Evolutionary conservation across 257 asterid genomes (phyloP), one percentile per base, ranked within the genome.

Genomic region (Nicotiana sylvestris): DNA sequence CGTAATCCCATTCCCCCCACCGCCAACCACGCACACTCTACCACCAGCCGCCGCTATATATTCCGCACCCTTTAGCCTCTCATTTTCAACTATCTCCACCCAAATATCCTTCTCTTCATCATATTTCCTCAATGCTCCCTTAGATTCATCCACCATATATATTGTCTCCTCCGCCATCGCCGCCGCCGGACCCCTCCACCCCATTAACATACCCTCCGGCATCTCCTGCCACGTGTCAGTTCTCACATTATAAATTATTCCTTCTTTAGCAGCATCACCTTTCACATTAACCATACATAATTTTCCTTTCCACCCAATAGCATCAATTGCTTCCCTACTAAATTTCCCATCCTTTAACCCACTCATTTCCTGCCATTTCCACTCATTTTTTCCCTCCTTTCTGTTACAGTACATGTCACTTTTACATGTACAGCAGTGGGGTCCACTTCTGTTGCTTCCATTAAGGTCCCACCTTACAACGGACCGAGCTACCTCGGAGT

Each of bases 301-400:
- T 32, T 89, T 95, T 43, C 94, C 98, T 80, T 89, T 87, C 98
- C 98, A 93, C 9, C 93, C 98, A 0, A 93, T 88, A 0, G 93
- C 97, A 27, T 93, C 98, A 64, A 95, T 93, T 25, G 97, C 97
- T 2, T 95, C 98, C 18, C 98, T 88, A 65, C 98, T 90, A 82
- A 95, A 93, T n/a, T 87, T 90, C 5, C 91, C 93, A 37, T 91
- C 97, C 84, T 85, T 90, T 9, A 92, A 80, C 1, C 81, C 84
- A 78, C 88, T 85, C 88, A 91, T 82, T 83, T 85, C 89, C 79
- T 89, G 91, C 98, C 98, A 93, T 29, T 56, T 76, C 94, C 90
- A 86, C 3, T 12, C 81, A 37, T 13, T 25, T 56, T 35, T 53
- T n/a, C 80, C 9, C 13, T 30, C 61, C 30, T 46, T 78, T 37